Percentiles rank a stretch among this genome's conserved stretches.
phyloP scores from a whole-genome alignment of 345 rosid species.

The Pugionium dolabratum region DNA sequence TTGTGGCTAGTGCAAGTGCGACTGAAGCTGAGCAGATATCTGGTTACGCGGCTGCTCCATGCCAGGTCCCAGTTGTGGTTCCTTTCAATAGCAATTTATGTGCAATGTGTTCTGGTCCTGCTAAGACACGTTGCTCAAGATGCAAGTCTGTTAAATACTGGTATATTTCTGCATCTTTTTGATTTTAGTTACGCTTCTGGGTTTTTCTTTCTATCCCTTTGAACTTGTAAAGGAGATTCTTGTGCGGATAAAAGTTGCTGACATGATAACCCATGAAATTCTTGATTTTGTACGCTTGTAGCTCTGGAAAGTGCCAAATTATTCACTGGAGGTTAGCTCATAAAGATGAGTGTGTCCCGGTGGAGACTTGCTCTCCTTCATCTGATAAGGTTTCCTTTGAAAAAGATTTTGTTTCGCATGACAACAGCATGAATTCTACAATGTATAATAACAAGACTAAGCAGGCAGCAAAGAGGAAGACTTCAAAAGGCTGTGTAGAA shows the following conservation, averaged over 20 bases:
- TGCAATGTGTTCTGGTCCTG: constrained; percentile 68
- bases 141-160: constrained; percentile 88
- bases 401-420: constrained; percentile 43
- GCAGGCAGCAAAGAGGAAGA: constrained; percentile 42
- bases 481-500: constrained; percentile 36
- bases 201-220: constrained; percentile 4
- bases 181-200: background rate
- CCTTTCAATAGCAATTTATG: constrained; percentile 56
- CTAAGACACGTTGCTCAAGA: constrained; percentile 85
- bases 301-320: constrained; percentile 94
- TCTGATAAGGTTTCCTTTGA: constrained; percentile 45
- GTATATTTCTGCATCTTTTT: constrained; percentile 42
- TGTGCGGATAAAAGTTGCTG: background rate
- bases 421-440: constrained; percentile 42
- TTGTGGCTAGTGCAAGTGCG: constrained; percentile 30
- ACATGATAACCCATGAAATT: background rate
- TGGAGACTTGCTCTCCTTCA: constrained; percentile 48
- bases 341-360: constrained; percentile 61
- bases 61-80: constrained; percentile 45
- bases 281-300: constrained; percentile 41
- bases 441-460: constrained; percentile 39
- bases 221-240: background rate
- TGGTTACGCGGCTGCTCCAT: constrained; percentile 42
- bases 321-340: constrained; percentile 91
- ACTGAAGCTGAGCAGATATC: constrained; percentile 17